Base-by-base conservation (phyloP, 169 alveolate genomes). In the Eimeria tenella region DNA sequence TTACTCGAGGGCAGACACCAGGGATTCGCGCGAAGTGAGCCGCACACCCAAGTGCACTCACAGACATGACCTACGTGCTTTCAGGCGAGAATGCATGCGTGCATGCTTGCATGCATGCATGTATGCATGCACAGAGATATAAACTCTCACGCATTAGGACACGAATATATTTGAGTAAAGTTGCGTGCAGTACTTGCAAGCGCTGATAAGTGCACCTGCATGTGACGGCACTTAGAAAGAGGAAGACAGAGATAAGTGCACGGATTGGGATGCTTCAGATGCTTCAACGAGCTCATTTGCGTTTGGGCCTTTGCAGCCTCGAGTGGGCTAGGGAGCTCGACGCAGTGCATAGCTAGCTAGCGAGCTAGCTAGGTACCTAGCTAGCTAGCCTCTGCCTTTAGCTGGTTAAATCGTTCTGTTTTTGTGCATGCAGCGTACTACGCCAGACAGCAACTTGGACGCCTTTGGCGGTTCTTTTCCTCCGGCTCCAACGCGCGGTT, bases 11-110 rank as follows among this genome's bases (percentile, higher is more conserved):
- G 88, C 42, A 19, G 31, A 52, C 42, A 19, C 23, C 49, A 68
- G 77, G 77, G 77, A 17, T 68, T 68, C 31, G 77, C 77, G 13
- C 0, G 77, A 68, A 68, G 77, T 68, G 77, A 68, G 77, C n/a
- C 42, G 13, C 11, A n/a, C 42, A 31, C 42, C 42, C 2, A 31
- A 31, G 4, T 65, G 74, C 74, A 65, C 21, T n/a, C 74, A 65
- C 3, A 6, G 17, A 25, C 74, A 65, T 65, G 74, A 31, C 42
- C 42, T 31, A 2, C 42, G 42, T 19, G 21, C 74, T 13, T 6
- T 5, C 15, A 65, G 74, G 49, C 7, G 17, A 9, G 10, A 65
- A 11, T 65, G 74, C 74, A 65, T 65, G 74, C 74, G 4, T 65
- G 74, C 74, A 65, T 65, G 74, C 42, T 1, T 65, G 74, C 77